A percentile compares a stretch with the other conserved stretches of the same genome.
These are phyloP conservation scores for Stephania yunnanensis DNA, from an alignment of 164 flowering plant species.

Conservation along the genomic window DNA sequence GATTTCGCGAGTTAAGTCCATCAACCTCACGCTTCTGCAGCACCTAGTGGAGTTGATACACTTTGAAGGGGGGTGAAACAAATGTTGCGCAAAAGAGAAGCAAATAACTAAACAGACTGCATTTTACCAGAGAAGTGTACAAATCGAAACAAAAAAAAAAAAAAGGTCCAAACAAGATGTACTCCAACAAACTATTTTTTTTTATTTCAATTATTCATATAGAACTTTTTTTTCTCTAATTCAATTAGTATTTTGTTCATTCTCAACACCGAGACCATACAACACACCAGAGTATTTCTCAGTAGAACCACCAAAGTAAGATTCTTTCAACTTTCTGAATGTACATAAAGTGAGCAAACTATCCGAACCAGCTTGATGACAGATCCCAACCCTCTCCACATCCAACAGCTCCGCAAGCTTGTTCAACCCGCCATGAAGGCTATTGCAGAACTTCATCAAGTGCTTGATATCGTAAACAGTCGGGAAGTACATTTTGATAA, in stretches of 20 bases:
- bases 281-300: slow-evolving; percentile 57
- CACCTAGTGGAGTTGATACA: not conserved
- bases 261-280: slow-evolving; percentile 49
- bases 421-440: slow-evolving; percentile 62
- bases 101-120: not conserved
- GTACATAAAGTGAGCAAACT: slow-evolving; percentile 59
- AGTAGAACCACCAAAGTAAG: slow-evolving; percentile 40
- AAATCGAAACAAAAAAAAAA: not conserved
- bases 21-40: not conserved
- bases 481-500: slow-evolving; percentile 46
- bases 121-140: not conserved
- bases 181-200: not conserved
- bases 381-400: slow-evolving; percentile 51
- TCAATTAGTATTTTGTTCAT: slow-evolving; percentile 30
- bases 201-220: slow-evolving; percentile 2
- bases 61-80: not conserved
- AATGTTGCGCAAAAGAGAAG: not conserved
- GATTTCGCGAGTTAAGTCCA: not conserved
- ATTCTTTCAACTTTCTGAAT: slow-evolving; percentile 54
- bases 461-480: slow-evolving; percentile 56
- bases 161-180: not conserved
- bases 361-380: slow-evolving; percentile 65
- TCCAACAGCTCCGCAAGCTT: slow-evolving; percentile 56
- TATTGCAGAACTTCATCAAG: slow-evolving; percentile 52
- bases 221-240: slow-evolving; percentile 2